phyloP scores from a whole-genome alignment of 371 early-diverging fungal genomes.

The Mortierella sp. region DNA sequence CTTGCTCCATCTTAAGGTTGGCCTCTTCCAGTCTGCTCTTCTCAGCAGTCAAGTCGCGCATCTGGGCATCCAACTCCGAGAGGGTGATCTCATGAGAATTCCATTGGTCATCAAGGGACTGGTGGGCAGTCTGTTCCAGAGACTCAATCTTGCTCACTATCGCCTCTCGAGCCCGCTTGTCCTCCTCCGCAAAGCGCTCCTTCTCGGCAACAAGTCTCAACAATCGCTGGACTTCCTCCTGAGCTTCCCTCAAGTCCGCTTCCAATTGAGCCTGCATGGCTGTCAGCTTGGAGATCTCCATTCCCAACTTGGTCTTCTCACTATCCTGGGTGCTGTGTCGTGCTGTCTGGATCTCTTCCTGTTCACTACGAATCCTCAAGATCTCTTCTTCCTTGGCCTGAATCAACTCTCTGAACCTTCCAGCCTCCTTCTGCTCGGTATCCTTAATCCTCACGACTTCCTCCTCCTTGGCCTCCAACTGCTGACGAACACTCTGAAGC shows the following conservation, averaged over 20 bases:
- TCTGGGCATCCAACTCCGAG: constrained; percentile 8
- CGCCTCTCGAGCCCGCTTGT: constrained; percentile 9
- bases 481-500: background rate
- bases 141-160: constrained; percentile 19
- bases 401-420: background rate
- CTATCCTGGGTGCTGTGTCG: background rate
- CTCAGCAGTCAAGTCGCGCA: constrained; percentile 15
- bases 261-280: constrained; percentile 14
- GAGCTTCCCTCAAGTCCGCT: constrained; percentile 21
- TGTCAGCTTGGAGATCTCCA: background rate
- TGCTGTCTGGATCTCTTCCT: background rate
- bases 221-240: constrained; percentile 14
- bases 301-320: background rate
- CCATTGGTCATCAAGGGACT: constrained; percentile 2
- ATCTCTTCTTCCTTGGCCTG: constrained; percentile 13
- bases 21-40: constrained; percentile 5
- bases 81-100: constrained; percentile 3
- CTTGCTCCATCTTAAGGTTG: constrained; percentile 7
- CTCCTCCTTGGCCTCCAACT: background rate
- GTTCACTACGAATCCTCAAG: constrained; percentile 2
- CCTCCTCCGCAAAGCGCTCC: constrained; percentile 12
- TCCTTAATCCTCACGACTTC: constrained; percentile 8
- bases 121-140: background rate
- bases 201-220: constrained; percentile 3
- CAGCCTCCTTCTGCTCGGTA: background rate